Conservation (phyloP, 2,329 filamentous ascomycete genomes). For the Beauveria sp. region DNA sequence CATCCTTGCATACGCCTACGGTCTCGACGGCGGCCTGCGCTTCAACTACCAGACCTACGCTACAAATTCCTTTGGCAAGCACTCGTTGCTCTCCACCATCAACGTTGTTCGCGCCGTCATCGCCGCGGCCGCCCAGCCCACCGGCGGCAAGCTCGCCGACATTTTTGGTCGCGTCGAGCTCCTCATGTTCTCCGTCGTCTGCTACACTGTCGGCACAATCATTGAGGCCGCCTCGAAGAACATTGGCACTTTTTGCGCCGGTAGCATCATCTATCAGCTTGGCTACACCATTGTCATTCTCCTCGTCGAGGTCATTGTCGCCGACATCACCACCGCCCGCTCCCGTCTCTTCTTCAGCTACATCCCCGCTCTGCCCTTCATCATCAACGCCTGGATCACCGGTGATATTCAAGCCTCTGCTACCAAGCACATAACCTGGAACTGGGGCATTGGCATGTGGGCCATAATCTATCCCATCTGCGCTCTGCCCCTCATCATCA, state of each 20-base stretch:
- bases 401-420: slow-evolving; percentile 48
- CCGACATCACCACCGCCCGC: slow-evolving; percentile 55
- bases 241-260: slow-evolving; percentile 46
- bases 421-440: slow-evolving; percentile 43
- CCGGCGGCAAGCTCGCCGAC: slow-evolving; percentile 54
- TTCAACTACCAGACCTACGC: slow-evolving; percentile 49
- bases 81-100: slow-evolving; percentile 51
- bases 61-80: slow-evolving; percentile 39
- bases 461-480: slow-evolving; percentile 54
- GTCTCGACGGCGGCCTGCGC: slow-evolving; percentile 44
- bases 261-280: slow-evolving; percentile 53
- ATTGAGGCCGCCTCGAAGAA: slow-evolving; percentile 44
- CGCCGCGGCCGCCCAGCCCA: slow-evolving; percentile 51
- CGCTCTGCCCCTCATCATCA: slow-evolving; percentile 47
- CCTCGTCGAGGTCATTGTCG: slow-evolving; percentile 56
- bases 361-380: slow-evolving; percentile 50
- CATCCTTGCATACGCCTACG: slow-evolving; percentile 51
- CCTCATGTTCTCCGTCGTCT: slow-evolving; percentile 49
- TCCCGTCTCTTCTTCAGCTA: slow-evolving; percentile 59
- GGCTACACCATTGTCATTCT: slow-evolving; percentile 56
- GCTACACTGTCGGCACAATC: slow-evolving; percentile 51
- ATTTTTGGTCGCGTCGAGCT: slow-evolving; percentile 56
- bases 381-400: slow-evolving; percentile 59
- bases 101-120: slow-evolving; percentile 53
- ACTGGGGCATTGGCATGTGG: slow-evolving; percentile 60